These are phyloP conservation scores for Aspergillus carbonarius DNA, from an alignment of 2,329 filamentous ascomycete genomes.

Conservation along the genomic window DNA sequence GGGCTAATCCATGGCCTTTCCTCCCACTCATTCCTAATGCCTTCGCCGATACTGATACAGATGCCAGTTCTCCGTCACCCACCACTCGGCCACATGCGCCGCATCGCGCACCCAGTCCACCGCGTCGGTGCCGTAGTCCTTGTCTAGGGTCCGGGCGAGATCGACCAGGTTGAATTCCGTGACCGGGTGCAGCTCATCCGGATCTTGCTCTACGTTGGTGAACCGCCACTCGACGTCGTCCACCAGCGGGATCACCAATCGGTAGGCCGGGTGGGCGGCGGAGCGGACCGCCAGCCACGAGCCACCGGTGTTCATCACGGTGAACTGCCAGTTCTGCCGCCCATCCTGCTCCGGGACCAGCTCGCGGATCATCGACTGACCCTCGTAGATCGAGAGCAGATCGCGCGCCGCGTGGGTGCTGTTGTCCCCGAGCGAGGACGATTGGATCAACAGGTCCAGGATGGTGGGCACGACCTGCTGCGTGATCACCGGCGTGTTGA, in stretches of 20 bases:
- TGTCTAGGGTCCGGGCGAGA: constrained; percentile 19
- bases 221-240: constrained; percentile 36
- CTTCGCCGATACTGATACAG: constrained; percentile 22
- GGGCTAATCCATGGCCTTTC: too few relatives aligned
- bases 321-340: constrained; percentile 34
- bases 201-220: constrained; percentile 28
- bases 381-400: constrained; percentile 32
- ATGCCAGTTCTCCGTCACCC: constrained; percentile 32
- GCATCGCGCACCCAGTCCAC: constrained; percentile 27
- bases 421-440: constrained; percentile 26
- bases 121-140: constrained; percentile 18
- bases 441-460: constrained; percentile 33
- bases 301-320: constrained; percentile 37
- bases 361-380: constrained; percentile 34
- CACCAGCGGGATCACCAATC: constrained; percentile 32
- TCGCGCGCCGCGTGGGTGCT: constrained; percentile 24
- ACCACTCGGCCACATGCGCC: constrained; percentile 30
- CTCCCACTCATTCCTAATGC: background rate
- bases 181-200: constrained; percentile 24
- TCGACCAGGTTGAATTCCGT: constrained; percentile 25
- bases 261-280: constrained; percentile 27
- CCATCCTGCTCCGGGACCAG: constrained; percentile 22
- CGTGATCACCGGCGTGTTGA: constrained; percentile 28
- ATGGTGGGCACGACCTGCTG: constrained; percentile 35
- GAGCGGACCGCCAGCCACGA: constrained; percentile 33